Evolutionary conservation across 2,329 filamentous ascomycete species (phyloP), one percentile per base, ranked within the genome.

Genomic region (Berkeleyomyces basicola): DNA sequence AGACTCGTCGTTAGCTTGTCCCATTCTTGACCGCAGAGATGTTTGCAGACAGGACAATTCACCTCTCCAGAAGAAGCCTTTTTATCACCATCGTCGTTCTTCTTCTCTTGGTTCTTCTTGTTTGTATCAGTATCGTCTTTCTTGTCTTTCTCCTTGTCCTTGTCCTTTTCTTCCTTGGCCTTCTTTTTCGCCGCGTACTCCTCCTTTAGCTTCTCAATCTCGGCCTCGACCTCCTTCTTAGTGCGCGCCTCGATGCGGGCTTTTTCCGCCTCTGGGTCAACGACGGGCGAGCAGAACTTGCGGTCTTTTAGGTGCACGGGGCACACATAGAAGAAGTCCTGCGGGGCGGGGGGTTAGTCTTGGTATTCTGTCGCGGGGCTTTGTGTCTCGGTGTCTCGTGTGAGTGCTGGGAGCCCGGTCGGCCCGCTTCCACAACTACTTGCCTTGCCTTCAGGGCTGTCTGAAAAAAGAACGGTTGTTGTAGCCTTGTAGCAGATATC

Each of bases 291-390:
- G 70, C 88, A 92, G 72, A 96, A 97, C 47, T 86, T 83, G 40
- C 78, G 78, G 70, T 97, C 93, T 69, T 87, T 88, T 7, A 97
- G 76, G 73, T 99, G 93, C 40, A 80, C 78, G 4, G 84, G 79
- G 69, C 93, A 99, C 53, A 95, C 82, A 71, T 95, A 96, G 76
- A 99, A 97, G 74, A 90, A 95, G 71, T 96, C 90, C 79, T 79
- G n/a, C 7, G 37, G 4, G 16, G 37, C 9, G 57, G 4, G 5
- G 5, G 16, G 14, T 33, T 43, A 23, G 23, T 16, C 39, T 40
- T 1, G 2, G 31, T n/a, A 57, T 59, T 6, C 7, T 73, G 61
- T 7, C 23, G 43, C 23, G 10, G 16, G 36, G 37, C 11, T 31
- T 16, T 33, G 23, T 23, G 23, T 23, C 23, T 23, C 23, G 23